Evolutionary conservation across 805 yeast genomes (phyloP), one percentile per base, ranked within the genome.

Genomic region (Sugiyamaella chiloensis): DNA sequence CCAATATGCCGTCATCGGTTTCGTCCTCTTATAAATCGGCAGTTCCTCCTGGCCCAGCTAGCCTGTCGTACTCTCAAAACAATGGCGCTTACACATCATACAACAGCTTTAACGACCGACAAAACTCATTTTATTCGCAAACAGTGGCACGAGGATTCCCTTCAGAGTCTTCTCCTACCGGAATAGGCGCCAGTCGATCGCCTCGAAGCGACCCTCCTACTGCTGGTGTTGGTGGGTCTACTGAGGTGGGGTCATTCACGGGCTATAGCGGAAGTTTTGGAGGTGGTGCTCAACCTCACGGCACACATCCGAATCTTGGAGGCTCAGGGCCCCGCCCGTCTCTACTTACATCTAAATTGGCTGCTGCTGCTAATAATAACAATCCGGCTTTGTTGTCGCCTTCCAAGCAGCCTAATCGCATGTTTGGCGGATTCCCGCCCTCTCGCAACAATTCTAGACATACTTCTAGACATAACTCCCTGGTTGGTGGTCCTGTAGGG

Each of bases 341-440:
- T 11, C 50, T 67, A 29, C 54, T 67, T 40, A 65, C 71, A 2
- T 60, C 68, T 5, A 63, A 58, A 47, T 55, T 67, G 21, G 64
- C 68, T 7, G 59, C 61, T 2, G 55, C 63, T 11, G 40, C 49
- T 23, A 35, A 27, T 32, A 31, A 37, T 2, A 21, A 30, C 21
- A 21, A 41, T 7, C 24, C 23, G 26, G 24, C 44, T 19, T 40
- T 40, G n/a, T 26, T 31, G 27, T 35, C 43, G 20, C 37, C 52
- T 16, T 19, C 23, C 24, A 21, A 44, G 29, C 48, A 37, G 34
- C 30, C 40, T 19, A 34, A 24, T 4, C 44, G 49, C 59, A 29
- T 39, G 29, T 24, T 34, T 27, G 35, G 19, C 14, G 45, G 34
- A 27, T 37, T 39, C 42, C 44, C 48, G 40, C 19, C 46, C 14